Conservation (phyloP, 163 green algal genomes). For the Chloromonas sp. region DNA sequence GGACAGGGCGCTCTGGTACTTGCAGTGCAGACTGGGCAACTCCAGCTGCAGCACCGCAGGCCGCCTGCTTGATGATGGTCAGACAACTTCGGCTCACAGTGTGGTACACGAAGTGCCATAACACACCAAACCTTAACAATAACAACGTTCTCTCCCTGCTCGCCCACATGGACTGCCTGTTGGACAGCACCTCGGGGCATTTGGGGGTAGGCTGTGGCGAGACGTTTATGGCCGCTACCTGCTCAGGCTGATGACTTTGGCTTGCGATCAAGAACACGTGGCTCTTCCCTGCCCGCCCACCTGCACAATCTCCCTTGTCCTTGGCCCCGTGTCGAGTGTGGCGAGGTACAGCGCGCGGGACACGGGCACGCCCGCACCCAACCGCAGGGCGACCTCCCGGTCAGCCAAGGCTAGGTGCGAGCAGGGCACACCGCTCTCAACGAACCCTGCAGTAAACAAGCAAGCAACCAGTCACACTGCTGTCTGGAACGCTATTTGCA, state of each 20-base stretch:
- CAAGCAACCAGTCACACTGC: neutral
- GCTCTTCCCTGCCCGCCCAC: neutral
- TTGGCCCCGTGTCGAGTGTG: neutral
- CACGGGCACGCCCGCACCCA: neutral
- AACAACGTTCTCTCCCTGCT: neutral
- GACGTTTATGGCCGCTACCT: no score
- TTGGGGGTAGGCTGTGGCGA: no score
- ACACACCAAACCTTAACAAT: neutral
- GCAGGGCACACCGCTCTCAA: neutral
- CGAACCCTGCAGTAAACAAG: neutral
- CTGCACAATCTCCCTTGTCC: neutral
- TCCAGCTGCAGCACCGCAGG: no score
- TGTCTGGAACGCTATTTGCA: neutral
- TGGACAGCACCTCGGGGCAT: neutral
- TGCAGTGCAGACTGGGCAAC: no score
- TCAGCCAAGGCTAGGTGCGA: neutral
- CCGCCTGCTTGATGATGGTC: no score
- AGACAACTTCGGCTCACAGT: no score
- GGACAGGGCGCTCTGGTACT: no score
- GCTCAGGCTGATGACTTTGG: no score
- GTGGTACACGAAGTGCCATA: no score
- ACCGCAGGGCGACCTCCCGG: neutral
- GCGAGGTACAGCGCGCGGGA: neutral
- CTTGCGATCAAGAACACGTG: neutral
- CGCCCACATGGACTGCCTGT: neutral